phyloP scores from a whole-genome alignment of 2,329 filamentous ascomycete species.

The Colletotrichum karsti region DNA sequence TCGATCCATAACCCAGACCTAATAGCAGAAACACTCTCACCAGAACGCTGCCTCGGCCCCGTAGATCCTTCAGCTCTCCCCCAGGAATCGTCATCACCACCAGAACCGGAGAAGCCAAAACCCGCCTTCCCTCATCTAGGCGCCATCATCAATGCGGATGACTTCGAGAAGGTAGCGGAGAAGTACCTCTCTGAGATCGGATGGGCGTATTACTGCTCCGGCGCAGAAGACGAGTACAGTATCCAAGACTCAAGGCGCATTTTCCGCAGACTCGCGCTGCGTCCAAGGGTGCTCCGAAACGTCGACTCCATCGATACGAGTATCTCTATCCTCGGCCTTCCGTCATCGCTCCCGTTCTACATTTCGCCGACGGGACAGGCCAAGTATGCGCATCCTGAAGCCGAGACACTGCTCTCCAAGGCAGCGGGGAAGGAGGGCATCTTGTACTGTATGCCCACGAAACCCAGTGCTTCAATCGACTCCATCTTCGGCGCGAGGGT shows the following conservation, averaged over 20 bases:
- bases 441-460: slow-evolving; percentile 25
- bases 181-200: slow-evolving; percentile 32
- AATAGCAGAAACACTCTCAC: slow-evolving; percentile 37
- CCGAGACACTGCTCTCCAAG: slow-evolving; percentile 50
- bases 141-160: slow-evolving; percentile 43
- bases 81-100: neutral
- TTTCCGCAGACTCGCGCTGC: slow-evolving; percentile 75
- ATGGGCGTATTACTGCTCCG: slow-evolving; percentile 81
- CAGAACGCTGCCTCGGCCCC: slow-evolving; percentile 34
- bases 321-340: slow-evolving; percentile 62
- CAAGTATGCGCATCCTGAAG: slow-evolving; percentile 68
- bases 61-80: slow-evolving; percentile 31
- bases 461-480: neutral
- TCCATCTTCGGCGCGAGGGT: slow-evolving; percentile 3
- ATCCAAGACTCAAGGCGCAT: slow-evolving; percentile 78
- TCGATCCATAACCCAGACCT: slow-evolving; percentile 41
- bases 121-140: slow-evolving; percentile 35
- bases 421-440: slow-evolving; percentile 19
- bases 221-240: slow-evolving; percentile 77
- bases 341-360: slow-evolving; percentile 66
- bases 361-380: slow-evolving; percentile 72
- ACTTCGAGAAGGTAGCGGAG: slow-evolving; percentile 46
- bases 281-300: slow-evolving; percentile 84
- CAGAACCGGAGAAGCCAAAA: neutral
- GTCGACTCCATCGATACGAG: slow-evolving; percentile 68